These are phyloP conservation scores for bread wheat (Triticum aestivum) DNA, from an alignment of 176 grass and related monocot genomes.

Conservation along the genomic window DNA sequence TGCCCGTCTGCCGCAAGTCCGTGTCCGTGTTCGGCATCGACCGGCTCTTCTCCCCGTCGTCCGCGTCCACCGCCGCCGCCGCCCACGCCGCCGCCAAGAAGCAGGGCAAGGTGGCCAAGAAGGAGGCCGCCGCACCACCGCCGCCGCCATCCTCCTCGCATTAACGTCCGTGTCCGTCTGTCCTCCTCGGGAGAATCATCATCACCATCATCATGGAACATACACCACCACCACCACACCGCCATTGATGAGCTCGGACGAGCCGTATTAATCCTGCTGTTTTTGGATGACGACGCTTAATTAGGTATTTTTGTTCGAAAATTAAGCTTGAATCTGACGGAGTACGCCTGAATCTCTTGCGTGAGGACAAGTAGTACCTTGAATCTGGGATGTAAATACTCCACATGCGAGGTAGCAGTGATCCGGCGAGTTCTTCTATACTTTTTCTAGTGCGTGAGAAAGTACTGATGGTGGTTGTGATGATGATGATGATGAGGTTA, in stretches of 20 bases:
- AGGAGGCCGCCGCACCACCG: background rate
- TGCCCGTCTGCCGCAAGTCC: constrained; percentile 81
- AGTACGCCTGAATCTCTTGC: background rate
- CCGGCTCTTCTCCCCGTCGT: constrained; percentile 57
- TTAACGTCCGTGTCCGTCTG: background rate
- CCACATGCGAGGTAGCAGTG: background rate
- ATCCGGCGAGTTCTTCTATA: background rate
- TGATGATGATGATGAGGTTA: background rate
- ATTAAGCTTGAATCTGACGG: background rate
- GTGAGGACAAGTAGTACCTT: background rate
- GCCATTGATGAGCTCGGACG: constrained; percentile 9
- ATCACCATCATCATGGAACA: background rate
- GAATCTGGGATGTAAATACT: constrained; percentile 40
- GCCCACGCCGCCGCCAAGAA: background rate
- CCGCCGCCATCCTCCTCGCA: background rate
- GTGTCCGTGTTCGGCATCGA: constrained; percentile 86
- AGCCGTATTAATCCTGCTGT: background rate
- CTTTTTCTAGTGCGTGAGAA: too few relatives aligned
- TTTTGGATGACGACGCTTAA: background rate
- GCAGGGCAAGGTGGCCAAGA: constrained; percentile 5
- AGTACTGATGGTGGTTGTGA: background rate
- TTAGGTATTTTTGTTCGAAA: background rate
- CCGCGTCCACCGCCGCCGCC: background rate
- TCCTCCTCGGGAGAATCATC: background rate
- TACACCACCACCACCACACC: background rate